Conservation (phyloP, 768 basidiomycete species). For the Suillus luteus region DNA sequence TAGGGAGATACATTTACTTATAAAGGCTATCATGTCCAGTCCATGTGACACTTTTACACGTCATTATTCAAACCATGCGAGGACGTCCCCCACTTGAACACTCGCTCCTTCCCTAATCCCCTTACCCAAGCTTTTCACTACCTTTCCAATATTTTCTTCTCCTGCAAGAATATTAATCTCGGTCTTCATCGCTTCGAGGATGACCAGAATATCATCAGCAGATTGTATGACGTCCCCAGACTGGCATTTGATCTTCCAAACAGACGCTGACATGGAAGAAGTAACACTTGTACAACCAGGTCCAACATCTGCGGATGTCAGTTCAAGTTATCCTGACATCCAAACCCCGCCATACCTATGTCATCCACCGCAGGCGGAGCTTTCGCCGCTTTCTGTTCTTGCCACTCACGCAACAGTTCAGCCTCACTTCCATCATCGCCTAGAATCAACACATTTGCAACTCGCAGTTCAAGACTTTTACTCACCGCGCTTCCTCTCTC, state of each 20-base stretch:
- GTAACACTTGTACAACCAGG: conserved; percentile 17
- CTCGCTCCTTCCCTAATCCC: conserved; percentile 45
- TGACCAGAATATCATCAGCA: conserved; percentile 44
- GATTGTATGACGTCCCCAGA: conserved; percentile 45
- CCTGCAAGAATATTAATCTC: conserved; percentile 53
- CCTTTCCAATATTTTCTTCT: conserved; percentile 46
- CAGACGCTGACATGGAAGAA: conserved; percentile 17
- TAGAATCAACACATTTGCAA: conserved; percentile 1
- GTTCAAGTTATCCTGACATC: neutral
- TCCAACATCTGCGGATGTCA: conserved; percentile 9
- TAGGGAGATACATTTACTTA: neutral
- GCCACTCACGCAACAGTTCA: conserved; percentile 46
- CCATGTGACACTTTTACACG: neutral
- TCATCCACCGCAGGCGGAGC: neutral
- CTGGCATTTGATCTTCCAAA: conserved; percentile 49
- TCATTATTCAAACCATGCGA: conserved; percentile 37
- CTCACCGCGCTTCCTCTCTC: conserved; percentile 44
- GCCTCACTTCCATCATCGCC: conserved; percentile 39
- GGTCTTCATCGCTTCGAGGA: conserved; percentile 70
- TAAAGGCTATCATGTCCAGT: neutral
- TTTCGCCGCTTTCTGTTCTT: conserved; percentile 29
- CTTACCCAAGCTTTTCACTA: conserved; percentile 40
- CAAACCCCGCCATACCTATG: neutral
- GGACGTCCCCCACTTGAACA: conserved; percentile 48
- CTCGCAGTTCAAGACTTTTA: neutral